phyloP scores from a whole-genome alignment of 257 asterid genomes.

The Jacaranda mimosifolia region DNA sequence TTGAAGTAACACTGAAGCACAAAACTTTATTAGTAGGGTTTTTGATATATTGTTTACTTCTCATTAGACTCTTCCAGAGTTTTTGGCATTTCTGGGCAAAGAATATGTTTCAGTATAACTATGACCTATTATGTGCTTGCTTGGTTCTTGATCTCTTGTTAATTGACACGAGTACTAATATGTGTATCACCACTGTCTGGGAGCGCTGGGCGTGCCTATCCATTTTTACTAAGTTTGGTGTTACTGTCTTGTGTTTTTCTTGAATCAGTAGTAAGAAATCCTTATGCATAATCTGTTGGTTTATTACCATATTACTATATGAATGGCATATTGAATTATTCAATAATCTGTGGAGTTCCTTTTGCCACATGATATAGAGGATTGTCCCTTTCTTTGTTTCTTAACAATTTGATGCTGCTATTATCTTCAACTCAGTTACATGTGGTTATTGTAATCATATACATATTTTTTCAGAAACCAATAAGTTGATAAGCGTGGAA shows the following conservation, averaged over 20 bases:
- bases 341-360: slow-evolving; percentile 1
- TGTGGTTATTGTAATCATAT: slow-evolving; percentile 10
- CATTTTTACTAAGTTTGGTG: slow-evolving; percentile 2
- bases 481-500: slow-evolving; percentile 63
- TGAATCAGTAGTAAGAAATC: slow-evolving; percentile 7
- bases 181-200: slow-evolving; percentile 11
- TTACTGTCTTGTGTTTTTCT: background rate
- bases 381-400: background rate
- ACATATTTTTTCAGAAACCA: slow-evolving; percentile 47
- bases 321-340: slow-evolving; percentile 14
- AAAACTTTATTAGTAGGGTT: background rate
- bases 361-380: slow-evolving; percentile 22
- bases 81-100: slow-evolving; percentile 12
- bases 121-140: background rate
- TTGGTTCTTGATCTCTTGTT: slow-evolving; percentile 3
- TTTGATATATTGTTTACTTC: slow-evolving; percentile 5
- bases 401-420: slow-evolving; percentile 14
- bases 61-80: background rate
- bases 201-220: slow-evolving; percentile 6
- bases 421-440: slow-evolving; percentile 19
- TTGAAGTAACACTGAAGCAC: background rate
- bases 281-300: background rate
- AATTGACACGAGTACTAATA: background rate
- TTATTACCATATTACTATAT: slow-evolving; percentile 2
- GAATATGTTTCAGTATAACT: slow-evolving; percentile 10